Base-by-base conservation (phyloP, 208 protist genomes). In the Vickermania ingenoplastis region DNA sequence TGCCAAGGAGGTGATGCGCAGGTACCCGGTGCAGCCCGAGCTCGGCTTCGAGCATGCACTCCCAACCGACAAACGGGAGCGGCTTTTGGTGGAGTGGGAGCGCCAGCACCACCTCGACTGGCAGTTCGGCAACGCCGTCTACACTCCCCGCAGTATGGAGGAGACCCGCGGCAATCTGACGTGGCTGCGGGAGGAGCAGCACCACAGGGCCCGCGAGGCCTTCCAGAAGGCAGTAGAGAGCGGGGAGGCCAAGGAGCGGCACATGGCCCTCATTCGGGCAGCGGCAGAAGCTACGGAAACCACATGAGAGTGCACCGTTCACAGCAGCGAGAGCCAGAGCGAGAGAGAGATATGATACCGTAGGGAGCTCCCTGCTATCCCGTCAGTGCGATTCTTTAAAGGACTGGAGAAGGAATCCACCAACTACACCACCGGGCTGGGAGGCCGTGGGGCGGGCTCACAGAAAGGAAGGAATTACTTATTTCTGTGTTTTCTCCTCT, bases 61-160 rank as follows among this genome's bases (percentile, higher is more conserved):
- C 24, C 90, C 90, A 0, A 81, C 73, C 7, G 85, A 93, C 73
- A 80, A 78, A 53, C 77, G 86, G 13, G 85, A 94, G 48, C 56
- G 31, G 21, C 53, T 94, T 3, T 70, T 92, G 68, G 81, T 74
- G 53, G 86, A 92, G 69, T 96, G 90, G 90, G 86, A 92, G 71
- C 76, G 84, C 23, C 79, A 86, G 72, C 84, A 92, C 56, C 85
- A 93, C 71, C 64, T 93, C 0, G 84, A 96, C 60, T 94, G 84
- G 84, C 90, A 96, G 71, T 96, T 96, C 56, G 90, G 90, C 49
- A 91, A 91, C 41, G 90, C 90, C 26, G 83, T 93, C 1, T 96
- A 93, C 68, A 56, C 59, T 30, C 86, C 90, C 23, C 81, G 85
- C 7, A 64, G 53, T 7, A n/a, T 23, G 14, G 86, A 96, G 63